These are phyloP conservation scores for Exophiala xenobiotica DNA, from an alignment of 2,329 filamentous ascomycete species.

Conservation along the genomic window DNA sequence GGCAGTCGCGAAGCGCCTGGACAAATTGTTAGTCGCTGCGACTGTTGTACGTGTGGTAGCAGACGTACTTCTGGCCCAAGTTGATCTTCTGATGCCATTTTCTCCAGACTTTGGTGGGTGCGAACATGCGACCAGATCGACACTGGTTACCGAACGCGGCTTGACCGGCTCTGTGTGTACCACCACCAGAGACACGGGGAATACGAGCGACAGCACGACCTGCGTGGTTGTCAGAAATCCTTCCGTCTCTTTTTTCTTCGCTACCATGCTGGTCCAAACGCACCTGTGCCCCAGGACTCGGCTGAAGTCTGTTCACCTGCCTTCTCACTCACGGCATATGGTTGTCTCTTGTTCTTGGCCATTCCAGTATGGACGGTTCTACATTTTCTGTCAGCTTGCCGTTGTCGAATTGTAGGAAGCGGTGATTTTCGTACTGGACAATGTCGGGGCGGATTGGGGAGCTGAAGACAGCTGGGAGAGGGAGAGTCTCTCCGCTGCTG, in stretches of 20 bases:
- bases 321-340: conserved; percentile 99
- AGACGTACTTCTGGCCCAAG: conserved; percentile 85
- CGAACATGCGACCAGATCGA: conserved; percentile 99
- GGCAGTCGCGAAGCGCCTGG: conserved; percentile 91
- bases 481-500: conserved; percentile 82
- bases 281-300: conserved; percentile 99
- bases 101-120: conserved; percentile 99
- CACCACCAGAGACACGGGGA: conserved; percentile 99
- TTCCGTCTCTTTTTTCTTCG: conserved; percentile 24
- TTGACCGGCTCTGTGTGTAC: conserved; percentile 99
- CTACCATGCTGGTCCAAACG: conserved; percentile 47
- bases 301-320: conserved; percentile 99
- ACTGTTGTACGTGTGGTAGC: not conserved
- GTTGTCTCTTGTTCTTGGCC: conserved; percentile 99
- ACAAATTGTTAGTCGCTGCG: conserved; percentile 15
- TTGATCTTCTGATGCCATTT: conserved; percentile 99
- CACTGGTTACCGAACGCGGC: conserved; percentile 99
- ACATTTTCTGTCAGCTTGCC: conserved; percentile 37
- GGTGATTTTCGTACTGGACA: conserved; percentile 72
- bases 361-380: conserved; percentile 90
- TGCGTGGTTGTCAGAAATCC: conserved; percentile 40
- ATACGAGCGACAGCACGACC: conserved; percentile 99
- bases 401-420: not conserved
- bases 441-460: conserved; percentile 98
- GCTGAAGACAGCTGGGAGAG: conserved; percentile 95